A percentile compares a stretch with the other conserved stretches of the same genome.
phyloP scores from a whole-genome alignment of 768 basidiomycete genomes.

The Heimioporus sp. region DNA sequence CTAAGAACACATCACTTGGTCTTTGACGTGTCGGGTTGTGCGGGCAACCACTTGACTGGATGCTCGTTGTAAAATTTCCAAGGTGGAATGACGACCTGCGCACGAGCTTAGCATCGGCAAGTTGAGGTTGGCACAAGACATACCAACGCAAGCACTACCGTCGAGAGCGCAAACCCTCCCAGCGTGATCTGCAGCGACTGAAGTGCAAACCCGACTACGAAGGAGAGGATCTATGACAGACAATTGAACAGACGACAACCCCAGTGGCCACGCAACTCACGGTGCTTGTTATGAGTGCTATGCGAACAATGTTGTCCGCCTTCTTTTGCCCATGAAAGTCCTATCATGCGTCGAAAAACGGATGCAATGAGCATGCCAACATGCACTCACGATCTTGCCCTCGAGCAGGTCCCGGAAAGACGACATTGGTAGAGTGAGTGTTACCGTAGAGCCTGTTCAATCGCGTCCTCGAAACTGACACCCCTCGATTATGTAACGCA shows the following conservation, averaged over 20 bases:
- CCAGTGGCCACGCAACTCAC: slow-evolving; percentile 14
- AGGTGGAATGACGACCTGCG: slow-evolving; percentile 60
- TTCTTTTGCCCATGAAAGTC: slow-evolving; percentile 33
- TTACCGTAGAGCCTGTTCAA: no score
- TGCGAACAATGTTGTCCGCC: slow-evolving; percentile 21
- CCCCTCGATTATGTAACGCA: slow-evolving; percentile 16
- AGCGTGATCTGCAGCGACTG: slow-evolving; percentile 26
- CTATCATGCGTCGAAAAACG: slow-evolving; percentile 13
- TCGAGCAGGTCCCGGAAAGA: slow-evolving; percentile 26
- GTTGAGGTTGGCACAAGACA: background rate
- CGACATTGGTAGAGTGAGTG: slow-evolving; percentile 20
- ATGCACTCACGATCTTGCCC: slow-evolving; percentile 28
- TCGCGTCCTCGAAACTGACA: background rate
- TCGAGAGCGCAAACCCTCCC: slow-evolving; percentile 21
- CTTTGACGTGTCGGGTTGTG: slow-evolving; percentile 20
- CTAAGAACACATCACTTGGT: slow-evolving; percentile 12
- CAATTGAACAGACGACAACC: background rate
- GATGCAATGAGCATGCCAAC: background rate
- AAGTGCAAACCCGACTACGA: slow-evolving; percentile 28
- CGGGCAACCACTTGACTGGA: slow-evolving; percentile 22
- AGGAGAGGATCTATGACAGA: slow-evolving; percentile 26
- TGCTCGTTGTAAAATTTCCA: slow-evolving; percentile 50
- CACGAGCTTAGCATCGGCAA: background rate
- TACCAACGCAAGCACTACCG: slow-evolving; percentile 21
- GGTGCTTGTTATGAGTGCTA: slow-evolving; percentile 21